phyloP scores from a whole-genome alignment of 2,329 filamentous ascomycete genomes.

The Periconia macrospinosa region DNA sequence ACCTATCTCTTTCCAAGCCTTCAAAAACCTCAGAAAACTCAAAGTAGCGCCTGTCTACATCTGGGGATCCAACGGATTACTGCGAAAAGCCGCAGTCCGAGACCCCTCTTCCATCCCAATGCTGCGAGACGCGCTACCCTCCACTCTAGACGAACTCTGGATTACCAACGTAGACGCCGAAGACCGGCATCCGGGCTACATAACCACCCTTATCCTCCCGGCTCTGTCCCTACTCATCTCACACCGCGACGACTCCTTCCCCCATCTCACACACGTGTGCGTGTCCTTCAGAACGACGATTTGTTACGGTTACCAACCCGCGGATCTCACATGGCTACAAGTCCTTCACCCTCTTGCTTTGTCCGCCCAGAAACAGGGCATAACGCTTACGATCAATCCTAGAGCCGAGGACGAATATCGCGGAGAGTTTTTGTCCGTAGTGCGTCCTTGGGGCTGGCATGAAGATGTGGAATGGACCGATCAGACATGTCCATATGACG shows the following conservation, averaged over 20 bases:
- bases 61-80: slow-evolving; percentile 1
- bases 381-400: too few species aligned
- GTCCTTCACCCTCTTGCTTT: too few species aligned
- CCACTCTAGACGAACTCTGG: slow-evolving; percentile 9
- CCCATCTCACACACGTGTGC: not conserved
- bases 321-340: too few species aligned
- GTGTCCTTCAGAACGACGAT: not conserved
- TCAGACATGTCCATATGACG: too few species aligned
- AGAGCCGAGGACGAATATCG: too few species aligned
- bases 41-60: slow-evolving; percentile 9
- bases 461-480: too few species aligned
- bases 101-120: not conserved
- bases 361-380: too few species aligned
- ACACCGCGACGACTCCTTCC: not conserved
- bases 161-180: not conserved
- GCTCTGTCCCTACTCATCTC: not conserved
- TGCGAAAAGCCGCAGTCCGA: not conserved
- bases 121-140: slow-evolving; percentile 1
- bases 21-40: slow-evolving; percentile 5
- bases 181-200: not conserved
- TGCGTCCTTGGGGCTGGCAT: too few species aligned
- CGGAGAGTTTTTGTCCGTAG: too few species aligned
- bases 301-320: too few species aligned
- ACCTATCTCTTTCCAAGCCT: slow-evolving; percentile 1
- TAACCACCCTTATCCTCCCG: not conserved